Percentiles rank a stretch among this genome's conserved stretches.
phyloP scores from a whole-genome alignment of 129 eudicot species.

The sunflower (Helianthus annuus) region HanXRQr2.0-SUNRISE NC_035445.2:129266077-129266576 shows the following conservation, averaged over 20 bases:
- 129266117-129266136: conserved; percentile 70
- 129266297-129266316: conserved; percentile 94
- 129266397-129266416: conserved; percentile 71
- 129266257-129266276: conserved; percentile 93
- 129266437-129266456: conserved; percentile 98
- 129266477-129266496: conserved; percentile 76
- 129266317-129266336: conserved; percentile 93
- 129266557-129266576: conserved; percentile 93
- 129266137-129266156: conserved; percentile 54
- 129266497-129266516: conserved; percentile 61
- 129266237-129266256: conserved; percentile 83
- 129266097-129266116: conserved; percentile 57
- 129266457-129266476: conserved; percentile 82
- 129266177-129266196: conserved; percentile 74
- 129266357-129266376: conserved; percentile 81
- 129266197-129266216: conserved; percentile 78
- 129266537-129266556: conserved; percentile 58
- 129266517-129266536: conserved; percentile 58
- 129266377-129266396: conserved; percentile 89
- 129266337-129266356: conserved; percentile 88
- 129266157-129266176: conserved; percentile 80
- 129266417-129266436: conserved; percentile 96
- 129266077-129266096: conserved; percentile 48
- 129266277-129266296: conserved; percentile 96
- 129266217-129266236: conserved; percentile 79